These are phyloP conservation scores for Boletellus ananiceps DNA, from an alignment of 768 basidiomycete species.

Conservation along the genomic window DNA sequence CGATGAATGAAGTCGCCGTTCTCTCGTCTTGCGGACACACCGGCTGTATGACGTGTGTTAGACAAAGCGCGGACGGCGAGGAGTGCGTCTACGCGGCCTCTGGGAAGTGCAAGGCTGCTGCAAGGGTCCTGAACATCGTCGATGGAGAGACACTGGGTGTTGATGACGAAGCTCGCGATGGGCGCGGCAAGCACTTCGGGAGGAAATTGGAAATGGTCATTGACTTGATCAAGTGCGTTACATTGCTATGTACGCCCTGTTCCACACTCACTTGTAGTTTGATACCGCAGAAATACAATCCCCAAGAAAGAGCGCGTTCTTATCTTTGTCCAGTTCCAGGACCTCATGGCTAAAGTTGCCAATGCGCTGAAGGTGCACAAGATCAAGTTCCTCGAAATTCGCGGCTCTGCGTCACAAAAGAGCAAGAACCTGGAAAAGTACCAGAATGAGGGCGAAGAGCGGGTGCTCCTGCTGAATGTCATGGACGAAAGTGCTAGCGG, in stretches of 20 bases:
- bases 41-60: conserved; percentile 76
- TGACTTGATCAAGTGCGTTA: conserved; percentile 63
- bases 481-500: conserved; percentile 96
- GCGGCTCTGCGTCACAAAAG: conserved; percentile 68
- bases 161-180: conserved; percentile 72
- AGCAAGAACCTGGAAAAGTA: conserved; percentile 83
- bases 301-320: conserved; percentile 78
- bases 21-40: conserved; percentile 91
- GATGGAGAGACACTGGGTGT: conserved; percentile 72
- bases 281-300: conserved; percentile 50
- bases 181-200: conserved; percentile 72
- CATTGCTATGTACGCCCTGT: background rate
- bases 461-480: conserved; percentile 83
- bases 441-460: conserved; percentile 73
- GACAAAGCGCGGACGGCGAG: conserved; percentile 65
- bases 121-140: conserved; percentile 78
- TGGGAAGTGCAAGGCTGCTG: conserved; percentile 73
- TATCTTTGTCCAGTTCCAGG: conserved; percentile 94
- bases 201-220: conserved; percentile 79
- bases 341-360: conserved; percentile 87
- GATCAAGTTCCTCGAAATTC: conserved; percentile 77
- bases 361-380: conserved; percentile 71
- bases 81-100: conserved; percentile 73
- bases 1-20: conserved; percentile 69
- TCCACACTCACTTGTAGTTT: background rate